These are phyloP conservation scores for Rhizopogon vinicolor DNA, from an alignment of 768 basidiomycete species.

Conservation along the genomic window DNA sequence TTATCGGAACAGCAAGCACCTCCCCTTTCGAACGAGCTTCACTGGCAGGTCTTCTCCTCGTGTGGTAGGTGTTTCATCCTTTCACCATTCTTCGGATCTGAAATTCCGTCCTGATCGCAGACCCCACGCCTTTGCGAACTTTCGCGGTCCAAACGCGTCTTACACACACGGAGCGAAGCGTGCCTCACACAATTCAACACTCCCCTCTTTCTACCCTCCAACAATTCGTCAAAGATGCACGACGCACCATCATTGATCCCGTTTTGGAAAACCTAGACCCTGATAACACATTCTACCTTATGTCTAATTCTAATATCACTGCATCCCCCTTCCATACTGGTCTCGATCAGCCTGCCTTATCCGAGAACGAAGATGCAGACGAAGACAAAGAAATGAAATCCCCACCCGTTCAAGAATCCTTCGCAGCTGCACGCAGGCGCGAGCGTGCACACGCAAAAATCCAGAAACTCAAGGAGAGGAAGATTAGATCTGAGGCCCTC, in stretches of 20 bases:
- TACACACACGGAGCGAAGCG: constrained; percentile 31
- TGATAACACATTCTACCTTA: constrained; percentile 19
- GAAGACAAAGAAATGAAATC: constrained; percentile 7
- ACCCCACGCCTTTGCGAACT: constrained; percentile 47
- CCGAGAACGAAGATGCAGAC: constrained; percentile 29
- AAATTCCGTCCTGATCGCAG: constrained; percentile 26
- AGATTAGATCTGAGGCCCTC: constrained; percentile 31
- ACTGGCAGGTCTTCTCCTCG: constrained; percentile 59
- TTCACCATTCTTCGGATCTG: not conserved
- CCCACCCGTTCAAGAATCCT: constrained; percentile 13
- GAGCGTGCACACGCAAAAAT: constrained; percentile 49
- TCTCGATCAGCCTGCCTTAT: constrained; percentile 12
- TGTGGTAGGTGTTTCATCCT: constrained; percentile 39
- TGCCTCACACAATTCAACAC: constrained; percentile 36
- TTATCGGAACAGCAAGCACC: constrained; percentile 40
- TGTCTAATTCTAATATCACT: constrained; percentile 21
- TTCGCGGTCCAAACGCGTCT: constrained; percentile 38
- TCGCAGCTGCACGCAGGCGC: constrained; percentile 21
- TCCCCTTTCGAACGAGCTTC: constrained; percentile 40
- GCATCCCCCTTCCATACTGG: constrained; percentile 17
- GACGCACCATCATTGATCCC: constrained; percentile 45
- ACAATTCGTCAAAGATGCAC: constrained; percentile 49
- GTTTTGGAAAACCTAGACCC: constrained; percentile 24
- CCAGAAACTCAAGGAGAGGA: constrained; percentile 51
- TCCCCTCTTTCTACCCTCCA: constrained; percentile 52